Conservation (phyloP, 1,139 yeast species). For the Blastobotrys aristatus region DNA sequence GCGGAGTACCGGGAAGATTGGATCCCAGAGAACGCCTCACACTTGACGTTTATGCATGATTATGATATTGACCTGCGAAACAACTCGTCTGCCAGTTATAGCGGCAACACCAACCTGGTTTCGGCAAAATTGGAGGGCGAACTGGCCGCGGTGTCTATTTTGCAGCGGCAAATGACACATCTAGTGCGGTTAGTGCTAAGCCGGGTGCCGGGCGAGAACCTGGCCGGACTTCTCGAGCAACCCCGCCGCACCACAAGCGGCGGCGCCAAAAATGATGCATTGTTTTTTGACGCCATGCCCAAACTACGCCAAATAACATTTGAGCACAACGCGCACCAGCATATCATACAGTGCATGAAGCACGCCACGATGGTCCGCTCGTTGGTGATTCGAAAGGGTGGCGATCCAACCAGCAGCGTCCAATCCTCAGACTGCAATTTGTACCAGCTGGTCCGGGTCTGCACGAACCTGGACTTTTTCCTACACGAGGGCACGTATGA, state of each 20-base stretch:
- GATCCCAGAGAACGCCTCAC: not conserved
- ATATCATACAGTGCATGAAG: not conserved
- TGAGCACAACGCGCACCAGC: not conserved
- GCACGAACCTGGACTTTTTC: conserved; percentile 2
- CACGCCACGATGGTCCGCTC: not conserved
- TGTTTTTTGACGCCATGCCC: not conserved
- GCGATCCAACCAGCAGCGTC: not conserved
- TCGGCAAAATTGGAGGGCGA: not conserved
- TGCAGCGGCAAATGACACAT: not conserved
- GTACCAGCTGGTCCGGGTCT: conserved; percentile 5
- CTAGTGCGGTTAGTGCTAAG: not conserved
- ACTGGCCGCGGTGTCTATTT: not conserved
- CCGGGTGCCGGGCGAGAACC: not conserved
- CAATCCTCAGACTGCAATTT: not conserved
- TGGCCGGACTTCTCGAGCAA: not conserved
- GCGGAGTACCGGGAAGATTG: not conserved
- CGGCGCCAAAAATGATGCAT: too few species aligned
- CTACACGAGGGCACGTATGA: conserved; percentile 3
- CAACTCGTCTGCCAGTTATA: not conserved
- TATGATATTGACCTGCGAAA: not conserved
- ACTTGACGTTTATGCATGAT: not conserved
- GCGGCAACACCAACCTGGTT: not conserved
- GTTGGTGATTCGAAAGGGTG: conserved; percentile 3
- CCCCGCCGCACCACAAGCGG: not conserved
- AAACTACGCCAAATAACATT: conserved; percentile 3